Base-by-base conservation (phyloP, 352 stramenopile genomes). In the Elongisporangium prolatum region DNA sequence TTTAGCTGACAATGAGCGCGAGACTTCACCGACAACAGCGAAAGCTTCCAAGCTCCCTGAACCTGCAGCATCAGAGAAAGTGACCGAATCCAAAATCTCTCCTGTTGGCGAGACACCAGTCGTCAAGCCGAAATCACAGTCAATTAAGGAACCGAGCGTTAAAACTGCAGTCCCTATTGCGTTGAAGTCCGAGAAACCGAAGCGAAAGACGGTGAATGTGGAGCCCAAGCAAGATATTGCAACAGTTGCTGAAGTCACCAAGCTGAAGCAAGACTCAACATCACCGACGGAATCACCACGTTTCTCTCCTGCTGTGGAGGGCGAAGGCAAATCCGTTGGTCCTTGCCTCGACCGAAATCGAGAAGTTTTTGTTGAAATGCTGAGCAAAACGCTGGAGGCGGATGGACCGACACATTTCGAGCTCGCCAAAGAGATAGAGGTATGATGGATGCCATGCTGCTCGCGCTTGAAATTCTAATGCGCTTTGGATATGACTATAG, bases 351-450 rank as follows among this genome's bases (percentile, higher is more conserved):
- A 91, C 61, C 80, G 85, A 63, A 79, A 78, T 37, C 71, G 82
- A 28, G 64, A 69, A 40, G 71, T 71, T 7, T 88, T 85, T 56
- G 73, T 88, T 18, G 80, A 86, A 10, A 88, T 89, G 79, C 69
- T 91, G 52, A 79, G 78, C 52, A 74, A 80, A 24, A 71, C 82
- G 11, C 60, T 91, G n/a, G 68, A 74, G 16, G 54, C 71, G 5
- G 72, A 76, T 48, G 75, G 77, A 17, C 52, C 69, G 21, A 57
- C 62, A 16, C 68, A 75, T 48, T 54, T 55, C 11, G 63, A 84
- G 14, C 56, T 90, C 37, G 76, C 82, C n/a, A 75, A 75, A 10
- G 76, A 89, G 55, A 90, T 93, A 54, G 83, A 93, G 74, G 81
- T 89, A 57, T 50, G n/a, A n/a, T n/a, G n/a, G n/a, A n/a, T n/a